Conservation (phyloP, 257 asterid genomes). For the Solanum pinnatisectum region DNA sequence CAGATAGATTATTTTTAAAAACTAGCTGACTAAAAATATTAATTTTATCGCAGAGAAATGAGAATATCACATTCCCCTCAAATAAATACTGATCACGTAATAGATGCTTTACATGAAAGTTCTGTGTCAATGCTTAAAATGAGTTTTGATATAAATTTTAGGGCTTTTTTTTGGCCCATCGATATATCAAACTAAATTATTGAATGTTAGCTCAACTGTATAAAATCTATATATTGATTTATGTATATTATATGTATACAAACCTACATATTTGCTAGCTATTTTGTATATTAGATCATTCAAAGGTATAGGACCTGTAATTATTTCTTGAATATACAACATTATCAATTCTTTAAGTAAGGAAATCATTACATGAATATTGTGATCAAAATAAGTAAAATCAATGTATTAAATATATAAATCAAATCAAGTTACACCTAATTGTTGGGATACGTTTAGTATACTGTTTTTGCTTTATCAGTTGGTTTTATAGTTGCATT, state of each 20-base stretch:
- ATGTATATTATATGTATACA: too few relatives aligned
- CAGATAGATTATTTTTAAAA: too few relatives aligned
- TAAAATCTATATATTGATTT: too few relatives aligned
- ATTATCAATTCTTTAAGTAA: background rate
- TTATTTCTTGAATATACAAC: background rate
- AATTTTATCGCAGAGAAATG: too few relatives aligned
- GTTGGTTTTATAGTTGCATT: background rate
- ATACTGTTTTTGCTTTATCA: background rate
- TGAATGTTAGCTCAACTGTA: background rate
- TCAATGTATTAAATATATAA: background rate
- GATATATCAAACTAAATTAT: background rate
- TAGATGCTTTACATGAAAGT: background rate
- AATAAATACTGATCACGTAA: background rate
- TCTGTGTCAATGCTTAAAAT: background rate
- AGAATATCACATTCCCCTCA: background rate
- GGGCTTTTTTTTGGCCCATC: background rate
- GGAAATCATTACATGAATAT: background rate
- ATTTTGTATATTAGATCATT: background rate
- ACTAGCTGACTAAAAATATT: too few relatives aligned
- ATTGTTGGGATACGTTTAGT: background rate
- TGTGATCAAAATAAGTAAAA: background rate
- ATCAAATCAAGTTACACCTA: background rate
- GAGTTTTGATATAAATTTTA: background rate
- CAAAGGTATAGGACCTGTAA: background rate
- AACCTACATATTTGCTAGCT: background rate